These are phyloP conservation scores for Grosmannia huntii DNA, from an alignment of 2,329 filamentous ascomycete species.

Conservation along the genomic window DNA sequence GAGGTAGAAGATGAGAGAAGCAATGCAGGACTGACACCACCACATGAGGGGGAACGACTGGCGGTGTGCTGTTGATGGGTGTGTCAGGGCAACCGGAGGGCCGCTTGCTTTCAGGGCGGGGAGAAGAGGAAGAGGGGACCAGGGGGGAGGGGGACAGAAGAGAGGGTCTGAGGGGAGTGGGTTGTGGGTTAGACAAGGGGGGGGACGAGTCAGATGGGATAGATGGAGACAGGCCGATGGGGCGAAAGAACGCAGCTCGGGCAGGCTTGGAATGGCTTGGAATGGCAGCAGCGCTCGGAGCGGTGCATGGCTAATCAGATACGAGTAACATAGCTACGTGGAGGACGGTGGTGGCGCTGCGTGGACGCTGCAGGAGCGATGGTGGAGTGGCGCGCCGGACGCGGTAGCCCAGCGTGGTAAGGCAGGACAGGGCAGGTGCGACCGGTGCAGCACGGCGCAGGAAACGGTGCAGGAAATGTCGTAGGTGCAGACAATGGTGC, in stretches of 20 bases:
- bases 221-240: neutral
- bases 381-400: too few species aligned
- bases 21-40: neutral
- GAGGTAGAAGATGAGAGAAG: neutral
- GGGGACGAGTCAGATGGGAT: neutral
- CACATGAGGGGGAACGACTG: neutral
- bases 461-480: neutral
- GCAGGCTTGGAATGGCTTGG: neutral
- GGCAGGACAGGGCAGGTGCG: neutral
- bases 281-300: too few species aligned
- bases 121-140: neutral
- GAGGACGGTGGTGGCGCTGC: too few species aligned
- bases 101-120: neutral
- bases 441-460: neutral
- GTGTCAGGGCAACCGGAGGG: neutral
- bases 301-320: too few species aligned
- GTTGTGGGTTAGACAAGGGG: neutral
- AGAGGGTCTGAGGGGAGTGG: neutral
- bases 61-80: slow-evolving; percentile 1
- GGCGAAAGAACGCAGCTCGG: neutral
- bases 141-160: neutral
- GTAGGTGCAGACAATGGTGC: neutral
- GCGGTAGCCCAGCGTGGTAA: neutral
- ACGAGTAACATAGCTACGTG: too few species aligned
- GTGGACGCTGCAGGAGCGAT: too few species aligned